Conservation (phyloP, 163 green algal genomes). For the Prototheca cutis region DNA sequence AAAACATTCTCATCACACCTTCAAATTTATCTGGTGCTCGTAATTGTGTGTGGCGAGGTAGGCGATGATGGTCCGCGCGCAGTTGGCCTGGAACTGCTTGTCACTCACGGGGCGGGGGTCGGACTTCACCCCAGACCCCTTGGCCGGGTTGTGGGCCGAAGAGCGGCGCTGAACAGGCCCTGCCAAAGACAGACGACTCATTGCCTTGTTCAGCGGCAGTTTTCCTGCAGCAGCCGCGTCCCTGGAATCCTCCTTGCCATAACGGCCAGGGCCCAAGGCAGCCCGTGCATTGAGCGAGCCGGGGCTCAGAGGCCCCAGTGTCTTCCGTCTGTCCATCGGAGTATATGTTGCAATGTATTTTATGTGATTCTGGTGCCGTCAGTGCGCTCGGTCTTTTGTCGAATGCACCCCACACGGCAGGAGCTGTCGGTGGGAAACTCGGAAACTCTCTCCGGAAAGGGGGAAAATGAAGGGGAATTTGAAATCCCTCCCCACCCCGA, state of each 20-base stretch:
- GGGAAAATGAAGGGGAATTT: too few species aligned
- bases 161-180: constrained; percentile 21
- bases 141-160: constrained; percentile 19
- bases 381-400: too few species aligned
- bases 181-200: constrained; percentile 24
- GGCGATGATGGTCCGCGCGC: constrained; percentile 62
- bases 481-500: too few species aligned
- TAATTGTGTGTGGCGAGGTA: constrained; percentile 78
- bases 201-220: constrained; percentile 19
- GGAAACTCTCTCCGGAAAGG: too few species aligned
- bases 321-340: constrained; percentile 67
- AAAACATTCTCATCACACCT: constrained; percentile 9
- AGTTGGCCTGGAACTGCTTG: constrained; percentile 64
- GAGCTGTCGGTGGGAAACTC: too few species aligned
- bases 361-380: too few species aligned
- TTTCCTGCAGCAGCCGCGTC: constrained; percentile 12
- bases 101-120: constrained; percentile 75
- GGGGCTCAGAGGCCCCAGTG: constrained; percentile 54
- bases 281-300: constrained; percentile 42
- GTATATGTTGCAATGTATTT: too few species aligned
- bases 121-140: constrained; percentile 31
- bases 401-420: too few species aligned
- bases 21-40: constrained; percentile 33
- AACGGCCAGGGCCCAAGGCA: constrained; percentile 30
- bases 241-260: constrained; percentile 28